Base-by-base conservation (phyloP, 495 filamentous ascomycete genomes). In the Neurospora pannonica region DNA sequence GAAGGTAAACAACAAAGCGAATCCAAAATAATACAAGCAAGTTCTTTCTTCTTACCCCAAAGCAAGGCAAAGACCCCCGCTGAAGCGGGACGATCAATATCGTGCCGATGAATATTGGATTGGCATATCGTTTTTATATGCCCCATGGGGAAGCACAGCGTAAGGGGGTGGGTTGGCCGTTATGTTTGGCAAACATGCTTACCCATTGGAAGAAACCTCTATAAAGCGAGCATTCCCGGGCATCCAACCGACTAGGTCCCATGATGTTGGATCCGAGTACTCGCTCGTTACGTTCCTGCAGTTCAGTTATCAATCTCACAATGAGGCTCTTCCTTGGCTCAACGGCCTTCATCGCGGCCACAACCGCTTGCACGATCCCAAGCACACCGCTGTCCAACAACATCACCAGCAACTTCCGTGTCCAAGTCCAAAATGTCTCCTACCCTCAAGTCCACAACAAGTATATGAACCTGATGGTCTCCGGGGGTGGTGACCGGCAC, bases 401-500 rank as follows among this genome's bases (percentile, higher is more conserved):
- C 75, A 85, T 89, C 76, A 72, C 79, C 42, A 75, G 79, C 21
- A 70, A 79, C 31, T 88, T 89, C 76, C 76, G 83, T 3, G 75
- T 88, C 71, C 81, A 84, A 76, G 78, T 88, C 37, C 87, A 88
- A 75, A 87, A 88, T 77, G 73, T 83, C 17, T 81, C 82, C n/a
- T 82, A 83, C 40, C 85, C 85, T 0, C 77, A 82, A 6, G 78
- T 88, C 69, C 84, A 89, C 77, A 84, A 87, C 76, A 80, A 83
- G 70, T 83, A 83, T 77, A 78, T 89, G 74, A 87, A 88, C 75
- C 81, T 89, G 73, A 80, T 83, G 78, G 79, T 81, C 70, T 83
- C 85, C 67, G 86, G 85, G 6, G 84, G 84, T 38, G 85, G 84
- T 15, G 87, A 89, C 75, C 82, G 83, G 37, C 86, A 89, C 75